Percentiles rank a stretch among this genome's conserved stretches.
Evolutionary conservation across 2,329 filamentous ascomycete species (phyloP).

Genomic region (Cryphonectria radicalis): DNA sequence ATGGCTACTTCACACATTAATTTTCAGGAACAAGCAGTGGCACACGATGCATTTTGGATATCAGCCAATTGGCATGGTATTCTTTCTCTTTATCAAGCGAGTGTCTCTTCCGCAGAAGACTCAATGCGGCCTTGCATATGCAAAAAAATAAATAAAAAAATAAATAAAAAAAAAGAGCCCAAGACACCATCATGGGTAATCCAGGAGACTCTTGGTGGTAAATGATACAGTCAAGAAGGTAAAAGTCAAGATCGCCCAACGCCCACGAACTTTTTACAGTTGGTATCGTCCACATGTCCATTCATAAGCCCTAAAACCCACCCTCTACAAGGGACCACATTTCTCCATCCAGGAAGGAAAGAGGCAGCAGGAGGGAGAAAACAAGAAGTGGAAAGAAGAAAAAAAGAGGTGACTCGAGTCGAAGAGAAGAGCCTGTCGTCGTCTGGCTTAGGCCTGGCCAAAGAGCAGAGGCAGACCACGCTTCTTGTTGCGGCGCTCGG

Average conservation of each 20-base stretch:
- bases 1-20: background rate
- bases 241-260: slow-evolving; percentile 7
- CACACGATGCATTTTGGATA: background rate
- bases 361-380: background rate
- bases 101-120: slow-evolving; percentile 16
- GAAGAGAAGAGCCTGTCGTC: background rate
- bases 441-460: slow-evolving; percentile 27
- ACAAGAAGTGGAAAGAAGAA: background rate
- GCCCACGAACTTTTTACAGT: slow-evolving; percentile 12
- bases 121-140: slow-evolving; percentile 10
- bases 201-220: background rate
- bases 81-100: slow-evolving; percentile 8
- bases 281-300: slow-evolving; percentile 8
- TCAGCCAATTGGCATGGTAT: slow-evolving; percentile 11
- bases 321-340: background rate
- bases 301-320: slow-evolving; percentile 7
- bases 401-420: too few relatives aligned
- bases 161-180: background rate
- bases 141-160: background rate
- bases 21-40: background rate
- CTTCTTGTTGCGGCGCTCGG: slow-evolving; percentile 20
- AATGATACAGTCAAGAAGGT: slow-evolving; percentile 9
- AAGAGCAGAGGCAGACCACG: slow-evolving; percentile 15
- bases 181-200: background rate
- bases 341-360: slow-evolving; percentile 10